phyloP scores from a whole-genome alignment of 495 filamentous ascomycete genomes.

The Staphylotrichum longicolle region DNA sequence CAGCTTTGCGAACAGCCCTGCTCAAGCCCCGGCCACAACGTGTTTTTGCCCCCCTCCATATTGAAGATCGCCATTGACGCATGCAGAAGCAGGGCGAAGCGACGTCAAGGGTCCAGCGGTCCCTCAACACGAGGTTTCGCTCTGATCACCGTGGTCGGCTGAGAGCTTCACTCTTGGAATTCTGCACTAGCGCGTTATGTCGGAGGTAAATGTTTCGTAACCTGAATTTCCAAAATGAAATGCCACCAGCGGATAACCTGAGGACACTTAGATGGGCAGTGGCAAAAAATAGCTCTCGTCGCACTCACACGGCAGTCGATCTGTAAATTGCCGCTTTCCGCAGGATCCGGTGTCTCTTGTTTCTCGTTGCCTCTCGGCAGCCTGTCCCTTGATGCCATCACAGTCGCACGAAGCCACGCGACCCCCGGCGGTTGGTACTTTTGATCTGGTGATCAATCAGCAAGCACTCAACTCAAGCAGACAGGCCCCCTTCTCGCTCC shows the following conservation, averaged over 20 bases:
- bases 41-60: not conserved
- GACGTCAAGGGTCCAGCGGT: not conserved
- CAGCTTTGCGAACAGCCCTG: not conserved
- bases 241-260: not conserved
- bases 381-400: conserved; percentile 4
- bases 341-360: not conserved
- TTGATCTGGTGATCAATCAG: not conserved
- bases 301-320: not conserved
- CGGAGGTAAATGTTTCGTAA: not conserved
- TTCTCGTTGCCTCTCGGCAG: not conserved
- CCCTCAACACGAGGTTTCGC: conserved; percentile 5
- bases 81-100: not conserved
- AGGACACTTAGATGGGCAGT: not conserved
- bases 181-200: not conserved
- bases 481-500: no score
- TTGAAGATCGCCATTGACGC: not conserved
- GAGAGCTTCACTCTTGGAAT: not conserved
- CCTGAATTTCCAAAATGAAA: conserved; percentile 3
- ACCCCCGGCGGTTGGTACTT: not conserved
- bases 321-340: not conserved
- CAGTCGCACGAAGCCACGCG: not conserved
- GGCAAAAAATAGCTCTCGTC: not conserved
- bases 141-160: not conserved
- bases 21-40: not conserved
- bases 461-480: no score